These are phyloP conservation scores for Pinus taeda DNA, from an alignment of 75 land plant species.

Conservation along the genomic window DNA sequence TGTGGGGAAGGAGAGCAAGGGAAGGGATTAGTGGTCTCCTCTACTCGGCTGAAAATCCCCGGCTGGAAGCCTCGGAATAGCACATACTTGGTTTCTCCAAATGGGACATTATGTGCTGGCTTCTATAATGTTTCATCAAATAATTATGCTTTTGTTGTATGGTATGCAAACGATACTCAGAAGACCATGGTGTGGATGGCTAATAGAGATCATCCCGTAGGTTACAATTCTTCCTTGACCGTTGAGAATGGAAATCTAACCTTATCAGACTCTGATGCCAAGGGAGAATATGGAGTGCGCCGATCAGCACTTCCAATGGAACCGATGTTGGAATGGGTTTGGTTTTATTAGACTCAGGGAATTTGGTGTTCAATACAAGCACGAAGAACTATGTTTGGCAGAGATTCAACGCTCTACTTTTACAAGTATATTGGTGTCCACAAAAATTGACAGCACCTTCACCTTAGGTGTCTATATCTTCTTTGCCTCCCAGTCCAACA, in stretches of 20 bases:
- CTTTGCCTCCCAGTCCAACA: neutral
- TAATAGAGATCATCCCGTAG: neutral
- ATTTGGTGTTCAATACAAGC: constrained; percentile 2
- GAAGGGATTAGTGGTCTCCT: neutral
- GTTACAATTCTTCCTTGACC: constrained; percentile 4
- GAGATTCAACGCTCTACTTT: neutral
- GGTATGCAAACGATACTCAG: constrained; percentile 15
- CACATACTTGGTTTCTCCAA: constrained; percentile 30
- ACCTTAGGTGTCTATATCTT: constrained; percentile 26
- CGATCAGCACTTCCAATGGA: too few relatives aligned
- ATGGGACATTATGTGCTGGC: constrained; percentile 39
- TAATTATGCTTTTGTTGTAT: constrained; percentile 34
- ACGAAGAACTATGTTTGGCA: neutral
- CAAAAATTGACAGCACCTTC: too few relatives aligned
- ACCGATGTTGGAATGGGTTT: neutral
- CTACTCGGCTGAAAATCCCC: constrained; percentile 12
- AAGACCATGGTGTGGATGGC: constrained; percentile 34
- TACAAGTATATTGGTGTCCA: neutral
- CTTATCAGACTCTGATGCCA: neutral
- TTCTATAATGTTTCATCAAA: constrained; percentile 9
- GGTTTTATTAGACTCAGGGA: neutral
- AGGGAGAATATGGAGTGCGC: neutral
- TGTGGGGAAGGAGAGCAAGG: neutral
- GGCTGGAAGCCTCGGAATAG: constrained; percentile 30
- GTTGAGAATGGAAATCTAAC: neutral